phyloP scores from a whole-genome alignment of 192 early-diverging fungal species.

The Spinellus fusiger region DNA sequence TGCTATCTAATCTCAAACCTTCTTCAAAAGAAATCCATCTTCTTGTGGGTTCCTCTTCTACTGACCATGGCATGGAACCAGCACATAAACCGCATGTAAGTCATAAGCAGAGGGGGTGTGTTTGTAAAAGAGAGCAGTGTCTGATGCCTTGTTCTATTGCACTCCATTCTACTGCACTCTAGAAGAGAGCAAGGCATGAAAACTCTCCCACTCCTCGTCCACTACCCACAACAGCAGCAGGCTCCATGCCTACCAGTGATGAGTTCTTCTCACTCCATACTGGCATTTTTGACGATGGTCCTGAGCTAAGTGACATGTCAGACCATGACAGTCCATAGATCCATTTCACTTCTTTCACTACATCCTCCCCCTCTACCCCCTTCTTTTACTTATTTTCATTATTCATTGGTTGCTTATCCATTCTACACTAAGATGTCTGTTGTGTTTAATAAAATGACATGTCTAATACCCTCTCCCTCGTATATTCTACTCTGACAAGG shows the following conservation, averaged over 20 bases:
- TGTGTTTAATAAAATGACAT: not conserved
- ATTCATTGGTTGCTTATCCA: not conserved
- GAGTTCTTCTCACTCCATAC: slow-evolving; percentile 4
- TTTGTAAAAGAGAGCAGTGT: too few relatives aligned
- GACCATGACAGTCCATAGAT: slow-evolving; percentile 2
- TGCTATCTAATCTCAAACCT: too few relatives aligned
- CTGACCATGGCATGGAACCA: too few relatives aligned
- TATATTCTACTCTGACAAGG: not conserved
- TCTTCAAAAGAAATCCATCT: too few relatives aligned
- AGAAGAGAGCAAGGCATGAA: not conserved
- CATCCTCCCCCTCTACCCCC: not conserved
- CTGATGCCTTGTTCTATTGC: too few relatives aligned
- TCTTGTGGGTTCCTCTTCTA: too few relatives aligned
- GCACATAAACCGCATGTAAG: too few relatives aligned
- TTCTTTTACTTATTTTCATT: not conserved
- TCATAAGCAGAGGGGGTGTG: too few relatives aligned
- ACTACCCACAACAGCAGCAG: too few relatives aligned
- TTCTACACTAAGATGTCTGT: not conserved
- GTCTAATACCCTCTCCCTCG: not conserved
- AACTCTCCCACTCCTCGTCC: not conserved
- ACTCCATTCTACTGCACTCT: too few relatives aligned
- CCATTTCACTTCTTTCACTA: not conserved
- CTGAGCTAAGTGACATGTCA: slow-evolving; percentile 29
- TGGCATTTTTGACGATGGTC: slow-evolving; percentile 26
- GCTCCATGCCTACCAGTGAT: not conserved